A percentile compares a stretch with the other conserved stretches of the same genome.
phyloP scores from a whole-genome alignment of 2,329 filamentous ascomycete genomes.

The Bipolaris sorokiniana region DNA sequence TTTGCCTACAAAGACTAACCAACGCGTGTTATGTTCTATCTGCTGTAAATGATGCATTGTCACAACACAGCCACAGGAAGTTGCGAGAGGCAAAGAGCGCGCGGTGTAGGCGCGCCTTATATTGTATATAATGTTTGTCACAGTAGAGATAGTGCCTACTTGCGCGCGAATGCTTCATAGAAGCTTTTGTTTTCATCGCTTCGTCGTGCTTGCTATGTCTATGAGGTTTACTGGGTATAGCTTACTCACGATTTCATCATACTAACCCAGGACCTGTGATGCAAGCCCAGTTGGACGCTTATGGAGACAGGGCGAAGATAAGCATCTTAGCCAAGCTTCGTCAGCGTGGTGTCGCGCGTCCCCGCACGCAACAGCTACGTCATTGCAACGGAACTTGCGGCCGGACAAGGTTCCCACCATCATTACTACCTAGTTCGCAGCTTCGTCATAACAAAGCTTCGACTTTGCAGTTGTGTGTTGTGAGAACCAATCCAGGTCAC shows the following conservation, averaged over 20 bases:
- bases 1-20: too few relatives aligned
- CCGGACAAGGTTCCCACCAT: conserved; percentile 8
- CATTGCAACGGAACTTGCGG: conserved; percentile 28
- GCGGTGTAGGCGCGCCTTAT: too few relatives aligned
- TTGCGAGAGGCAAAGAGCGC: too few relatives aligned
- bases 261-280: background rate
- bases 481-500: background rate
- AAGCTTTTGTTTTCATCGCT: background rate
- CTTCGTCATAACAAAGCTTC: conserved; percentile 9
- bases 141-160: background rate
- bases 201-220: background rate
- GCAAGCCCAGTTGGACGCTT: background rate
- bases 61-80: too few relatives aligned
- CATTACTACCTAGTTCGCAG: background rate
- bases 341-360: conserved; percentile 19
- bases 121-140: background rate
- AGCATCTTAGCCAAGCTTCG: conserved; percentile 21
- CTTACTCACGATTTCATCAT: conserved; percentile 1
- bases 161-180: background rate
- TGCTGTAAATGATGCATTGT: too few relatives aligned
- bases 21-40: too few relatives aligned
- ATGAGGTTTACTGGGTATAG: background rate
- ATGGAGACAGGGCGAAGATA: conserved; percentile 12
- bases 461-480: background rate
- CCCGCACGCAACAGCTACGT: conserved; percentile 23